Conservation (phyloP, 2,329 filamentous ascomycete species). For the Fusarium duplospermum region DNA sequence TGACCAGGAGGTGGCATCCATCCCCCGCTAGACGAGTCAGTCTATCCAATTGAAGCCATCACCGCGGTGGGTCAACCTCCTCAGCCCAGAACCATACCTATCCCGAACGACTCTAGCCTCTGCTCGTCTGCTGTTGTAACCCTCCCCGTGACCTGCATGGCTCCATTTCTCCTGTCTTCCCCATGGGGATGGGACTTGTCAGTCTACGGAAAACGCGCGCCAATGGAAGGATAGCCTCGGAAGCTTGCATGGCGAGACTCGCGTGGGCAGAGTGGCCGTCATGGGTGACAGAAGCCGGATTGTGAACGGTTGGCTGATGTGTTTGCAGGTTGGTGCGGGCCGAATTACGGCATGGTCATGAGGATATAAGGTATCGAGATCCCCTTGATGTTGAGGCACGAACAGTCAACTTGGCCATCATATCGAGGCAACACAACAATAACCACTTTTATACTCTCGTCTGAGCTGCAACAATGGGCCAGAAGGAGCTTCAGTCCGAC, state of each 20-base stretch:
- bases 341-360: neutral
- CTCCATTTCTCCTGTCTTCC: conserved; percentile 18
- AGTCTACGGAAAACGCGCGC: neutral
- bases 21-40: neutral
- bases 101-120: conserved; percentile 4
- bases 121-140: neutral
- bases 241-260: neutral
- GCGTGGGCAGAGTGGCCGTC: neutral
- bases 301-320: neutral
- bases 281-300: neutral
- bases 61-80: neutral
- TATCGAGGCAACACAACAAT: neutral
- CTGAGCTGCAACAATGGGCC: conserved; percentile 9
- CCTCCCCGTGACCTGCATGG: conserved; percentile 1
- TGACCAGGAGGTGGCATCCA: neutral
- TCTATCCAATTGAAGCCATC: neutral
- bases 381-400: neutral
- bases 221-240: neutral
- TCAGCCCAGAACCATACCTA: neutral
- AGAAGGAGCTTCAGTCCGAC: conserved; percentile 12
- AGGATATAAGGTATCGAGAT: conserved; percentile 7
- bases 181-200: conserved; percentile 25
- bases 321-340: neutral
- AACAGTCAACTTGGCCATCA: neutral
- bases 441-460: neutral